Evolutionary conservation across 768 basidiomycete genomes (phyloP).

Genomic region (Tylopilus sp.): DNA sequence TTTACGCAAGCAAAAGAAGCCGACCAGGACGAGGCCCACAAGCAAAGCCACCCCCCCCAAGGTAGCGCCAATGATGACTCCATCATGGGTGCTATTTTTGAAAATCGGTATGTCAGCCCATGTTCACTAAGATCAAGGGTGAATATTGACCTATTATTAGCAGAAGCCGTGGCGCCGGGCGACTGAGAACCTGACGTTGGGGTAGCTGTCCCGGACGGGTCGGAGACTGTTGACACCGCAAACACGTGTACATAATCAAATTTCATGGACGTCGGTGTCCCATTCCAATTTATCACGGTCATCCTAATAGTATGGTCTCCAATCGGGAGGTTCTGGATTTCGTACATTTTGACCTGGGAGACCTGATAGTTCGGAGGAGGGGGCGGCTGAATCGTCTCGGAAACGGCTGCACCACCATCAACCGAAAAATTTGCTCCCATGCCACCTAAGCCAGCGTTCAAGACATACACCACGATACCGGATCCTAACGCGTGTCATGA

Average conservation of each 20-base stretch:
- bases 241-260: too few relatives aligned
- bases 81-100: slow-evolving; percentile 16
- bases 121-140: not conserved
- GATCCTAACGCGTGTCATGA: slow-evolving; percentile 14
- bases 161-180: not conserved
- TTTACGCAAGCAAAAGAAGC: slow-evolving; percentile 8
- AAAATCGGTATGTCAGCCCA: not conserved
- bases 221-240: too few relatives aligned
- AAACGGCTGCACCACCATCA: slow-evolving; percentile 6
- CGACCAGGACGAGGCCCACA: not conserved
- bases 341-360: slow-evolving; percentile 20
- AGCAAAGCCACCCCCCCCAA: slow-evolving; percentile 10
- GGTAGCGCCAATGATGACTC: slow-evolving; percentile 12
- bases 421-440: slow-evolving; percentile 22
- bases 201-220: too few relatives aligned
- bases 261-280: too few relatives aligned
- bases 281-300: slow-evolving; percentile 20
- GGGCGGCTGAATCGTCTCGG: slow-evolving; percentile 4
- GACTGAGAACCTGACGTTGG: slow-evolving; percentile 1
- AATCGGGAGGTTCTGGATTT: slow-evolving; percentile 12
- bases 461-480: slow-evolving; percentile 26
- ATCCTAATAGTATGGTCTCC: too few relatives aligned
- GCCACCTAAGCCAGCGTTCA: slow-evolving; percentile 17
- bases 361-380: too few relatives aligned
- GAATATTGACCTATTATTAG: too few relatives aligned